These are phyloP conservation scores for Puccinellia tenuiflora DNA, from an alignment of 176 grass and related monocot species.

Conservation along the genomic window DNA sequence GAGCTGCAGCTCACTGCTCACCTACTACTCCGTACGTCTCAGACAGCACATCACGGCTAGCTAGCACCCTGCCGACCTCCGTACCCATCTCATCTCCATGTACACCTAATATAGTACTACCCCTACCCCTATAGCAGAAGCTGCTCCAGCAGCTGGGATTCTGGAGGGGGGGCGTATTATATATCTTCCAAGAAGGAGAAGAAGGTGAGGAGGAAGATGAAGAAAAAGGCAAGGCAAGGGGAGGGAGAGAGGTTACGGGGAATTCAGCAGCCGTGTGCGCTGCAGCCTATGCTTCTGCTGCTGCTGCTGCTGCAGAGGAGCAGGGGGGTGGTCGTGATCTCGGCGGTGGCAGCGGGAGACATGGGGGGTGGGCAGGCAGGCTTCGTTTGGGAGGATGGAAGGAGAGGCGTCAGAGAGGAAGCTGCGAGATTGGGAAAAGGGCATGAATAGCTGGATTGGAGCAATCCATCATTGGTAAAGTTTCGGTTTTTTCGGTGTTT, in stretches of 20 bases:
- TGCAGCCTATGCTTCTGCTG: constrained; percentile 29
- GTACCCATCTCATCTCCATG: constrained; percentile 13
- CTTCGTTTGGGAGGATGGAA: constrained; percentile 24
- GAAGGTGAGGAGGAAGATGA: background rate
- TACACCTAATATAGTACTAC: background rate
- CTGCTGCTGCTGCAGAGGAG: background rate
- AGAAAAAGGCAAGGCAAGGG: background rate
- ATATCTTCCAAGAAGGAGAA: constrained; percentile 6
- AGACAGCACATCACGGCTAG: background rate
- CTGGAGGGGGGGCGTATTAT: too few relatives aligned
- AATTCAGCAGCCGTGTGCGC: constrained; percentile 44
- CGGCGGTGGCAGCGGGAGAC: constrained; percentile 19
- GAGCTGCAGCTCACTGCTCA: background rate
- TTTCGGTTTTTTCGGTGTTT: background rate
- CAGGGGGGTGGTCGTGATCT: constrained; percentile 5
- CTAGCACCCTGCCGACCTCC: background rate
- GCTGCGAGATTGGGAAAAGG: constrained; percentile 34
- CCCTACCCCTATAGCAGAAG: too few relatives aligned
- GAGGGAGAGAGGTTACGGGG: constrained; percentile 3
- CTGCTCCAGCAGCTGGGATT: too few relatives aligned
- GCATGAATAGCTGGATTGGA: constrained; percentile 3
- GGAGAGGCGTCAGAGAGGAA: constrained; percentile 13
- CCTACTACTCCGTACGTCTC: background rate
- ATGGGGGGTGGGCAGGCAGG: constrained; percentile 13
- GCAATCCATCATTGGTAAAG: constrained; percentile 3